Base-by-base conservation (phyloP, 2,329 filamentous ascomycete species). In the Seiridium cupressi region DNA sequence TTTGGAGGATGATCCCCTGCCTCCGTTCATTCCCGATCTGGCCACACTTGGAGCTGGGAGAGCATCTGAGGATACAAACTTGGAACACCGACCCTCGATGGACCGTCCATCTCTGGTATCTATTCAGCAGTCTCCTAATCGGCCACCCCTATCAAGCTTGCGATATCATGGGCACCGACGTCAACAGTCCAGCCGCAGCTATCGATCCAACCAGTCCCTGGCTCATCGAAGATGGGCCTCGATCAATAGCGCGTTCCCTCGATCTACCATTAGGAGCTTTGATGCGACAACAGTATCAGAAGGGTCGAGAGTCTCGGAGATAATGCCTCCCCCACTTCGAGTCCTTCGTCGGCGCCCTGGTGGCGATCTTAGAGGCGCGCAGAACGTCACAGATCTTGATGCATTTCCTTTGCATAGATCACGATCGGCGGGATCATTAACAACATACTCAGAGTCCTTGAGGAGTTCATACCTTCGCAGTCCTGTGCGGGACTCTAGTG, bases 311-410 rank as follows among this genome's bases (percentile, higher is more conserved):
- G 76, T 80, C 0, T 78, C 79, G 5, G 76, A 76, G 62, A 57
- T 79, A 2, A 72, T 81, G 53, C 80, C 83, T 1, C 76, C 77
- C 26, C 85, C 86, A n/a, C 74, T 84, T 5, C 84, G 88, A 49
- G 80, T 89, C 47, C 80, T 95, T 62, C 83, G 91, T 62, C 81
- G 91, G 69, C 83, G 88, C 11, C 91, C 90, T 5, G 91, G 91
- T 53, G 90, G 91, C 40, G 87, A 94, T 71, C 75, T 95, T 53
- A 84, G 89, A 63, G 89, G 87, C 13, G 89, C 85, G 44, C 83
- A 82, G 18, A 89, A 88, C 61, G 84, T 89, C 36, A 83, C 84
- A 46, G 88, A 91, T 38, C 72, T 88, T 3, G 84, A 88, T 51
- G 69, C 74, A 7, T 68, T 75, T 11, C 74, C 76, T 1, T 67